Evolutionary conservation across 306 rosid genomes (phyloP).

Genomic region (Cucurbita argyrosperma): DNA sequence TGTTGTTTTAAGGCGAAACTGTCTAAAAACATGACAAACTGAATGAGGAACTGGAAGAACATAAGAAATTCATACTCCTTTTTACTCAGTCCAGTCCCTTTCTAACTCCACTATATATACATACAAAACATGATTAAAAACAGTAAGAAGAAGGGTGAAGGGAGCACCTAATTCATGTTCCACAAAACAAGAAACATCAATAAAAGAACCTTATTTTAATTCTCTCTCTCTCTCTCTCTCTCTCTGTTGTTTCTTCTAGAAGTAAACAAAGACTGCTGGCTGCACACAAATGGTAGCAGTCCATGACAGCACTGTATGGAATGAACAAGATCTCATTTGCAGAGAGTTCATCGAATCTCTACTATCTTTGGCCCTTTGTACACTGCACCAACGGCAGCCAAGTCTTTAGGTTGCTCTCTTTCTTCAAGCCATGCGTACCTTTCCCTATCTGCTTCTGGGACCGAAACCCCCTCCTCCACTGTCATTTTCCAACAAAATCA

Average conservation of each 20-base stretch:
- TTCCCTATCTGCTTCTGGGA: conserved; percentile 46
- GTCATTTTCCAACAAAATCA: conserved; percentile 1
- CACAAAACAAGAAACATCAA: conserved; percentile 1
- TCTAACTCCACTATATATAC: conserved; percentile 6
- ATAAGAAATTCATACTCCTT: not conserved
- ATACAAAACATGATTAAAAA: not conserved
- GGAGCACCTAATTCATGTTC: not conserved
- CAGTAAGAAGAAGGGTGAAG: not conserved
- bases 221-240: not conserved
- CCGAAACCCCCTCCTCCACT: conserved; percentile 45
- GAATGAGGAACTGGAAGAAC: not conserved
- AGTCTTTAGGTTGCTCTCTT: conserved; percentile 48
- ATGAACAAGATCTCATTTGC: not conserved
- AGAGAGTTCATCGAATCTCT: conserved; percentile 17
- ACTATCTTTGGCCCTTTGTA: conserved; percentile 65
- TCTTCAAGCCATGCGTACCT: conserved; percentile 75
- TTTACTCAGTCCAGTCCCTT: not conserved
- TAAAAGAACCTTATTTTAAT: not conserved
- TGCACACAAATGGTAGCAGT: not conserved
- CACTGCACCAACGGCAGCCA: conserved; percentile 39
- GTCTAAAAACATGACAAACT: too few species aligned
- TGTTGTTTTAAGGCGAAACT: not conserved
- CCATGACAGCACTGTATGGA: conserved; percentile 1
- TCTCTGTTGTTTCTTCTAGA: not conserved
- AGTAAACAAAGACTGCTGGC: conserved; percentile 1